These are phyloP conservation scores for Jaapia argillacea DNA, from an alignment of 768 basidiomycete genomes.

Conservation along the genomic window DNA sequence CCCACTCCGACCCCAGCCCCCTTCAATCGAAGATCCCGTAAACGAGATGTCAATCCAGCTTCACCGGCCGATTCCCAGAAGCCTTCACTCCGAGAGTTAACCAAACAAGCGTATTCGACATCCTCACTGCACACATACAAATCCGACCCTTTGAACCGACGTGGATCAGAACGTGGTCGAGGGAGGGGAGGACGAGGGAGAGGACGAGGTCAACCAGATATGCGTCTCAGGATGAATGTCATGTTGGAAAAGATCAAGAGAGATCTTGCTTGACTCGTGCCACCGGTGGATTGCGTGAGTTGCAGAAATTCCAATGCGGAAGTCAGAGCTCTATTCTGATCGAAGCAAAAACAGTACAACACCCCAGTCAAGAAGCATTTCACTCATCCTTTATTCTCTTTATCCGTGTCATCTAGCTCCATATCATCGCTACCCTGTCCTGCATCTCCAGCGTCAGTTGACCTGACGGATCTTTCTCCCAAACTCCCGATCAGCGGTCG, in stretches of 20 bases:
- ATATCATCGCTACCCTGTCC: conserved; percentile 5
- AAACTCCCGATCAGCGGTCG: conserved; percentile 45
- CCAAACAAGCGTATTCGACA: conserved; percentile 50
- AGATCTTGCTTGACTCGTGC: conserved; percentile 28
- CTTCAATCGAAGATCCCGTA: too few relatives aligned
- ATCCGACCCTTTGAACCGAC: conserved; percentile 28
- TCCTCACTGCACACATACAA: conserved; percentile 50
- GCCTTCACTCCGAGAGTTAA: conserved; percentile 45
- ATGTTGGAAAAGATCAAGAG: conserved; percentile 82
- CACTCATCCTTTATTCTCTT: conserved; percentile 34
- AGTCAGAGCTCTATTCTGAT: too few relatives aligned
- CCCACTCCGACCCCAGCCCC: too few relatives aligned
- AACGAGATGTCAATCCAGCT: too few relatives aligned
- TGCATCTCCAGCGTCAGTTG: conserved; percentile 23
- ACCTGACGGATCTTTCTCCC: conserved; percentile 55
- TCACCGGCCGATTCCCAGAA: too few relatives aligned
- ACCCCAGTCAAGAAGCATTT: not conserved
- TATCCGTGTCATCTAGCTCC: conserved; percentile 29
- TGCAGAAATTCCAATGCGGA: too few relatives aligned
- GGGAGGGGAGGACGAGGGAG: conserved; percentile 9
- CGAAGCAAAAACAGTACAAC: too few relatives aligned
- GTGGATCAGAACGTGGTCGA: conserved; percentile 11
- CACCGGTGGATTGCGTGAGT: too few relatives aligned
- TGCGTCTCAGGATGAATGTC: conserved; percentile 82
- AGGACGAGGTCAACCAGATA: conserved; percentile 48